Percentiles rank a stretch among this genome's conserved stretches.
These are phyloP conservation scores for Xerocomus potaroensis DNA, from an alignment of 768 basidiomycete species.

Conservation along the genomic window DNA sequence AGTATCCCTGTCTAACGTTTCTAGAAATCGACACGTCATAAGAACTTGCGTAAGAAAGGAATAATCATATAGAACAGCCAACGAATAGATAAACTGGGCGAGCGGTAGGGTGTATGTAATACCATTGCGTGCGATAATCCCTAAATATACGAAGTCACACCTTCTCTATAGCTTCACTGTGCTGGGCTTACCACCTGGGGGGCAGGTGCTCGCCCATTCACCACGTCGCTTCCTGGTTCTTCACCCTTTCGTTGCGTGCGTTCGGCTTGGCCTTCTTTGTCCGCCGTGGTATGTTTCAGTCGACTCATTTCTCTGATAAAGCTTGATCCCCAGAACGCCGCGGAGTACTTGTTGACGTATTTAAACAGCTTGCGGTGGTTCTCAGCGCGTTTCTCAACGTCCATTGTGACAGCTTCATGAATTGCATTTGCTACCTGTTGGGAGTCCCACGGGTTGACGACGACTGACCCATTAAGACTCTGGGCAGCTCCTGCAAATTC, in stretches of 20 bases:
- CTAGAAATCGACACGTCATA: conserved; percentile 23
- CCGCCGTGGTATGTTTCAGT: conserved; percentile 41
- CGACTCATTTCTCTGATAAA: conserved; percentile 83
- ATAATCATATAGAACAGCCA: conserved; percentile 38
- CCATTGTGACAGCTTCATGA: conserved; percentile 90
- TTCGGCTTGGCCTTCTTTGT: conserved; percentile 33
- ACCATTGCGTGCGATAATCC: conserved; percentile 19
- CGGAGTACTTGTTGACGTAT: conserved; percentile 93
- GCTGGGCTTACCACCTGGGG: conserved; percentile 33
- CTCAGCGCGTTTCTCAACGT: conserved; percentile 72
- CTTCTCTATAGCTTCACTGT: conserved; percentile 28
- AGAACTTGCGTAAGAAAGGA: conserved; percentile 32
- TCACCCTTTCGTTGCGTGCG: conserved; percentile 33
- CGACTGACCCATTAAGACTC: conserved; percentile 89
- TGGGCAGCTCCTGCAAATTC: conserved; percentile 99
- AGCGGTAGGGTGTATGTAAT: conserved; percentile 23
- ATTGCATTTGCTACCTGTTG: conserved; percentile 98
- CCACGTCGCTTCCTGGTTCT: conserved; percentile 36
- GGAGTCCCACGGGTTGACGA: conserved; percentile 99
- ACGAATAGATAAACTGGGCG: conserved; percentile 28
- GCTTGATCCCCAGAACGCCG: conserved; percentile 88
- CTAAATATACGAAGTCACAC: conserved; percentile 32
- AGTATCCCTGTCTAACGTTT: conserved; percentile 18
- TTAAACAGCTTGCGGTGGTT: conserved; percentile 96
- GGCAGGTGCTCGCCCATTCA: conserved; percentile 36